Conservation (phyloP, 768 basidiomycete genomes). For the Leccinellum albellum region DNA sequence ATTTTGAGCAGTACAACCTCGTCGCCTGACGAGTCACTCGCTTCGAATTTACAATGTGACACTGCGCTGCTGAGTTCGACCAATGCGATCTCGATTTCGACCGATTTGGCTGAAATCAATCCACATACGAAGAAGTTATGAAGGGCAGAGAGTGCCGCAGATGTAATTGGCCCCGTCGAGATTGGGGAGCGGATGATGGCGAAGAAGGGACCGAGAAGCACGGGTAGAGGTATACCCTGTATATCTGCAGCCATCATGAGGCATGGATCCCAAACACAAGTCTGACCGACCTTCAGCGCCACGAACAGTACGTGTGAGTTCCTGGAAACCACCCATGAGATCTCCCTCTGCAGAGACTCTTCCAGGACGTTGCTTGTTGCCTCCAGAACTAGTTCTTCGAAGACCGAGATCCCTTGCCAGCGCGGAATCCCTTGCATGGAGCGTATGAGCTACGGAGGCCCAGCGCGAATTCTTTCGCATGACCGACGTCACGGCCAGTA, state of each 20-base stretch:
- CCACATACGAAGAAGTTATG: slow-evolving; percentile 84
- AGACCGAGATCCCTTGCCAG: slow-evolving; percentile 74
- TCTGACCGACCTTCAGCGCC: slow-evolving; percentile 57
- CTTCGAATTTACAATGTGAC: slow-evolving; percentile 97
- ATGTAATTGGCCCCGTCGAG: slow-evolving; percentile 96
- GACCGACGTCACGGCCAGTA: slow-evolving; percentile 83
- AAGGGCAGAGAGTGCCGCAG: slow-evolving; percentile 83
- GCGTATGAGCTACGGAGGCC: slow-evolving; percentile 70
- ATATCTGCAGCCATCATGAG: slow-evolving; percentile 50
- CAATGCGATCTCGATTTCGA: slow-evolving; percentile 61
- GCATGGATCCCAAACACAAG: slow-evolving; percentile 2
- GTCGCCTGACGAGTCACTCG: slow-evolving; percentile 95
- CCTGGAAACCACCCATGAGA: slow-evolving; percentile 87
- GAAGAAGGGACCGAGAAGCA: slow-evolving; percentile 83
- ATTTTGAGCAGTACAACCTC: slow-evolving; percentile 93
- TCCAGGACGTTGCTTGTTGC: slow-evolving; percentile 39
- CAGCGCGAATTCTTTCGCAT: slow-evolving; percentile 99
- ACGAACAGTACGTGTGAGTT: slow-evolving; percentile 70
- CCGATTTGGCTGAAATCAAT: slow-evolving; percentile 57
- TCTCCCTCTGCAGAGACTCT: slow-evolving; percentile 70
- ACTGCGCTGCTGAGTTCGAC: slow-evolving; percentile 83
- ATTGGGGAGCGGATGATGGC: slow-evolving; percentile 89
- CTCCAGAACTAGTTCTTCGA: slow-evolving; percentile 52
- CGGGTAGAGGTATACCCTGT: slow-evolving; percentile 50
- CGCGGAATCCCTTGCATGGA: slow-evolving; percentile 59